Evolutionary conservation across 768 basidiomycete species (phyloP), one percentile per base, ranked within the genome.

Genomic region (Tulasnella sp.): DNA sequence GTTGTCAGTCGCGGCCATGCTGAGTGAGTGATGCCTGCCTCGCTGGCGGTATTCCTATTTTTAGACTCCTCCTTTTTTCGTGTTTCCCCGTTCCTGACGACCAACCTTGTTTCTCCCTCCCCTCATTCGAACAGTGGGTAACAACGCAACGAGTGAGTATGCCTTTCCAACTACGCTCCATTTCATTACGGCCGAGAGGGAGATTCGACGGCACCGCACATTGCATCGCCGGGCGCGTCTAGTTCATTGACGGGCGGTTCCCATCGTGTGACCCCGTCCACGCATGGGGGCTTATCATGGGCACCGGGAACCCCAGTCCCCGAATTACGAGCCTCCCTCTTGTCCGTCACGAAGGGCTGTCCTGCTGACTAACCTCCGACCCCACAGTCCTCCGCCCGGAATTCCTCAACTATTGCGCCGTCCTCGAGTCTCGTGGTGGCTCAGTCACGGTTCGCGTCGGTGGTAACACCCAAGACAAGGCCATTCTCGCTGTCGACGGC

Each of bases 1-100:
- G 85, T 88, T 92, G 86, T 91, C 90, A 28, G 90, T 92, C 16
- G 88, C 89, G 3, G 89, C 89, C 81, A 89, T 90, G 84, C 85
- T 89, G 73, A 82, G 85, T 87, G 69, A 81, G 90, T 88, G 40
- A 24, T 77, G 60, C n/a, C 31, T 64, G 60, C 31, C 31, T 64
- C 60, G 60, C 60, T 64, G 60, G 60, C 60, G 60, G 60, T 6
- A n/a, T 18, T 31, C n/a, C 60, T 64, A 64, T 64, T 64, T 64
- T 64, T 64, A 64, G 60, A 64, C 60, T 64, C 60, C 60, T 24
- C 60, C 31, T 28, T 64, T 64, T 64, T 64, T 64, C 60, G n/a
- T 31, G 60, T 64, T 64, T 64, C 5, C n/a, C 60, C 60, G 60
- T 28, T n/a, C 24, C 60, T 64, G 60, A 64, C 60, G 12, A 28